Conservation (phyloP, 1,139 yeast species). For the Scheffersomyces insectosa region DNA sequence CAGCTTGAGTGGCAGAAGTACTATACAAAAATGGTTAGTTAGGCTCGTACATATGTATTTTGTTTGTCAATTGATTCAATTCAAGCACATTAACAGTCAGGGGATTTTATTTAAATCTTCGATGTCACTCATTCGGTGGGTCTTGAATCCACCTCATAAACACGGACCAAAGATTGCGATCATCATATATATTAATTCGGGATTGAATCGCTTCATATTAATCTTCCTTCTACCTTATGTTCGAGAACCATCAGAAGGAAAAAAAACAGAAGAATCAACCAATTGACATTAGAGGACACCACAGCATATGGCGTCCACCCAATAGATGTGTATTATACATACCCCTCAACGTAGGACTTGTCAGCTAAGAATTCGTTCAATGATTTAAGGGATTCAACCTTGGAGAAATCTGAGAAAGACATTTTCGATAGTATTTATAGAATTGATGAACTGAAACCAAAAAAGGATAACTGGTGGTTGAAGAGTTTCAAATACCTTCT, state of each 20-base stretch:
- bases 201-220: neutral
- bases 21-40: slow-evolving; percentile 43
- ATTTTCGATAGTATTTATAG: slow-evolving; percentile 29
- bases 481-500: neutral
- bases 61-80: slow-evolving; percentile 3
- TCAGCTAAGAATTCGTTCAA: slow-evolving; percentile 87
- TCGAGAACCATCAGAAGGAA: too few relatives aligned
- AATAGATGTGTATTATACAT: slow-evolving; percentile 38
- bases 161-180: slow-evolving; percentile 87
- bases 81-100: slow-evolving; percentile 20
- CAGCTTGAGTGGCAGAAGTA: slow-evolving; percentile 91
- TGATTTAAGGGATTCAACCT: slow-evolving; percentile 77
- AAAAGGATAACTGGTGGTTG: neutral
- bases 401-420: slow-evolving; percentile 81
- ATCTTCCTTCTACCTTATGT: neutral
- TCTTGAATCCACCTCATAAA: slow-evolving; percentile 91
- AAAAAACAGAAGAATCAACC: neutral
- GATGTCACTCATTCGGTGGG: slow-evolving; percentile 90
- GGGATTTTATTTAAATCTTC: slow-evolving; percentile 51
- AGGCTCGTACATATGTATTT: slow-evolving; percentile 1
- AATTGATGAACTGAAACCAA: slow-evolving; percentile 5
- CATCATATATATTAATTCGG: slow-evolving; percentile 48
- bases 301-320: neutral
- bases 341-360: slow-evolving; percentile 94
- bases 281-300: neutral